phyloP scores from a whole-genome alignment of 2,329 filamentous ascomycete genomes.

The Aspergillus flavus region DNA sequence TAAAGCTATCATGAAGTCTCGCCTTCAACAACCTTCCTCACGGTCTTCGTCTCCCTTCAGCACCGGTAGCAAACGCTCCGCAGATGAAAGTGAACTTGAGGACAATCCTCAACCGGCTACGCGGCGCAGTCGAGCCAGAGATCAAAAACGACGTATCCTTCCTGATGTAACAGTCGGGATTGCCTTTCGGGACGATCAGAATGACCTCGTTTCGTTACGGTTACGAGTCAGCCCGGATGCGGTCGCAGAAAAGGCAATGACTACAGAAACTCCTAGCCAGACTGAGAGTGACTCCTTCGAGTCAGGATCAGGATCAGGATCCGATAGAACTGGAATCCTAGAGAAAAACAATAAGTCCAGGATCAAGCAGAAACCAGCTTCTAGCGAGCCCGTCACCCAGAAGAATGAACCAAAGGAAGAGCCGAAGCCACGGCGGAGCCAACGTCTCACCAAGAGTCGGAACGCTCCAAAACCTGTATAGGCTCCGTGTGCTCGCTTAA shows the following conservation, averaged over 20 bases:
- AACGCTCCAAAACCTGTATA: conserved; percentile 13
- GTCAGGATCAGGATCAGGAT: conserved; percentile 7
- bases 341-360: conserved; percentile 16
- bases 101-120: conserved; percentile 36
- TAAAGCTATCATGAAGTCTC: conserved; percentile 33
- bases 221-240: conserved; percentile 34
- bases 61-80: conserved; percentile 45
- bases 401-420: conserved; percentile 18
- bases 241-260: conserved; percentile 16
- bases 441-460: conserved; percentile 22
- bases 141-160: conserved; percentile 36
- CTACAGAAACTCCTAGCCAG: conserved; percentile 4
- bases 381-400: conserved; percentile 17
- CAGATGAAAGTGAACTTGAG: conserved; percentile 42
- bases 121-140: conserved; percentile 30
- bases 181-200: conserved; percentile 40
- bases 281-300: conserved; percentile 14
- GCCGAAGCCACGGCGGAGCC: conserved; percentile 24
- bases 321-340: conserved; percentile 1
- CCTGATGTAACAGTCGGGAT: conserved; percentile 44
- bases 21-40: conserved; percentile 36
- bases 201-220: conserved; percentile 42
- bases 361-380: conserved; percentile 8
- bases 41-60: conserved; percentile 46
- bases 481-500: not conserved